phyloP scores from a whole-genome alignment of 805 yeast genomes.

The Wickerhamomyces xylosicus region DNA sequence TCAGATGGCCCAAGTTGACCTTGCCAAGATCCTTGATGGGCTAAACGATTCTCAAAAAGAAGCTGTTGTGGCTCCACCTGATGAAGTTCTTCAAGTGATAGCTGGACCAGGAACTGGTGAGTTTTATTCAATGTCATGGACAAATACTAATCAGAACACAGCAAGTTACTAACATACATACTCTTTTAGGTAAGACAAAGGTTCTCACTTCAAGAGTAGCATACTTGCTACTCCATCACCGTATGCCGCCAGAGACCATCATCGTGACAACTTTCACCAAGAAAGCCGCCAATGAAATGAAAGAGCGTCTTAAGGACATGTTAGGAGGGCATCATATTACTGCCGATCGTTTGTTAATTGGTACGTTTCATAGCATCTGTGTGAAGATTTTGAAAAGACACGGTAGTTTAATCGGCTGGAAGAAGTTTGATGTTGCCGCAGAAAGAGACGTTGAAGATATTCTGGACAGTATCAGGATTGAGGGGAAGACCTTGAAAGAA shows the following conservation, averaged over 20 bases:
- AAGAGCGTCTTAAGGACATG: constrained; percentile 30
- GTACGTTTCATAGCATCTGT: constrained; percentile 88
- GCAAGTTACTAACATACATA: too few species aligned
- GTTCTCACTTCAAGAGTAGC: constrained; percentile 77
- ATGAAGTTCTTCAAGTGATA: constrained; percentile 36
- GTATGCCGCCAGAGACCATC: constrained; percentile 48
- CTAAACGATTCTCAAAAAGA: constrained; percentile 31
- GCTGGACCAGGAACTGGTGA: constrained; percentile 61
- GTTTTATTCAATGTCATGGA: constrained; percentile 16
- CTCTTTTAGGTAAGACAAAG: constrained; percentile 46
- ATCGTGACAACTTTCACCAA: constrained; percentile 90
- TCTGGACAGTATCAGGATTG: constrained; percentile 28
- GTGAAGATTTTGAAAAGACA: constrained; percentile 42
- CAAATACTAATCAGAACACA: too few species aligned
- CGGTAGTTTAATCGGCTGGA: constrained; percentile 40
- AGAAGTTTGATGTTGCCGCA: constrained; percentile 45
- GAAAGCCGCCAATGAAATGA: constrained; percentile 85
- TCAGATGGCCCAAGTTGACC: too few species aligned
- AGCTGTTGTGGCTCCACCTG: constrained; percentile 33
- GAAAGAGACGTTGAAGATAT: constrained; percentile 47
- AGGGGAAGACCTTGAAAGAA: constrained; percentile 4
- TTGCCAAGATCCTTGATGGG: constrained; percentile 6
- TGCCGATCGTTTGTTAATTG: constrained; percentile 46
- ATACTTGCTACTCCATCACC: constrained; percentile 40
- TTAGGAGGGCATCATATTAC: constrained; percentile 16